These are phyloP conservation scores for Carex littledalei DNA, from an alignment of 176 grass and related monocot genomes.

Conservation along the genomic window DNA sequence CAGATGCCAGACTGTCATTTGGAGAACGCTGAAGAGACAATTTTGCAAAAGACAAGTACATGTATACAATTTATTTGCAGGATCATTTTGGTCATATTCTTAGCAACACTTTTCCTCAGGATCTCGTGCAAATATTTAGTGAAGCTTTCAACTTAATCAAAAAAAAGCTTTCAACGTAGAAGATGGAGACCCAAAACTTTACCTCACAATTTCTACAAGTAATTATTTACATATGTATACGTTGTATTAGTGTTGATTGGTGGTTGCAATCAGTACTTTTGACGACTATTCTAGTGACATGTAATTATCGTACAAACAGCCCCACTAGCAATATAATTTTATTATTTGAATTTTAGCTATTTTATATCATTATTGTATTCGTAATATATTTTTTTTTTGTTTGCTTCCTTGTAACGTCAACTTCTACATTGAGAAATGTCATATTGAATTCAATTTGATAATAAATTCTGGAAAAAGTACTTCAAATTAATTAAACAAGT, in stretches of 20 bases:
- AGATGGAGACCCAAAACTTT: neutral
- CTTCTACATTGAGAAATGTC: too few species aligned
- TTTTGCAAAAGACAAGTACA: neutral
- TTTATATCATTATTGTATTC: too few species aligned
- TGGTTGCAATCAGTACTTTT: neutral
- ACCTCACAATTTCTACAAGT: neutral
- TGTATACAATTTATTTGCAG: neutral
- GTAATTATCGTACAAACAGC: neutral
- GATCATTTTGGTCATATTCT: neutral
- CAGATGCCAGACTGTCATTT: neutral
- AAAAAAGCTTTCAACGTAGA: neutral
- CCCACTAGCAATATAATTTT: neutral
- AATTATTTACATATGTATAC: too few species aligned
- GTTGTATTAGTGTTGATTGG: neutral
- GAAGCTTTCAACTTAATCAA: neutral
- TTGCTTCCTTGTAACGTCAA: too few species aligned
- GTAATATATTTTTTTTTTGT: too few species aligned
- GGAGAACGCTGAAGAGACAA: neutral
- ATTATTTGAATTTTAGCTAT: too few species aligned
- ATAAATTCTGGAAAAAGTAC: neutral
- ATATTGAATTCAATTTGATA: too few species aligned
- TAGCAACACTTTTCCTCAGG: too few species aligned
- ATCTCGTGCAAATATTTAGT: neutral
- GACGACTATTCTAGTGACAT: neutral
- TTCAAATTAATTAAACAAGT: neutral